phyloP scores from a whole-genome alignment of 352 stramenopile genomes.

The Pythium volutum region DNA sequence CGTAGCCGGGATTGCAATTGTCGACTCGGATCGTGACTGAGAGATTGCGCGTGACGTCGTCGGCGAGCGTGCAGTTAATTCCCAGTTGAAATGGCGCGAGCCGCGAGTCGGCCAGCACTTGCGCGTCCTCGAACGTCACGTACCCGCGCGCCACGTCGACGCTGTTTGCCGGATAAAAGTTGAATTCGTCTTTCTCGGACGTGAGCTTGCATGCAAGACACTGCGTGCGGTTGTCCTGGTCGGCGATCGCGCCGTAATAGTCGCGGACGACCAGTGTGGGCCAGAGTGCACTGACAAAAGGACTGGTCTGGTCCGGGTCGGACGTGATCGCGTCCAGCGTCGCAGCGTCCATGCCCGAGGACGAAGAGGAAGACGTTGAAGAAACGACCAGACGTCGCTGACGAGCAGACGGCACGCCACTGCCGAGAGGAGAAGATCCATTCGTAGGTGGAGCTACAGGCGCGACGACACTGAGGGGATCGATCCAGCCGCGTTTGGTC shows the following conservation, averaged over 20 bases:
- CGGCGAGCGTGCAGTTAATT: slow-evolving; percentile 43
- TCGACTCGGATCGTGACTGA: slow-evolving; percentile 45
- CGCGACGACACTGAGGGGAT: background rate
- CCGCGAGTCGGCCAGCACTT: slow-evolving; percentile 35
- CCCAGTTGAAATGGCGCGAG: slow-evolving; percentile 35
- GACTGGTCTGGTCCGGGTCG: slow-evolving; percentile 16
- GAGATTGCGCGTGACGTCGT: slow-evolving; percentile 19
- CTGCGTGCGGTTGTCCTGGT: slow-evolving; percentile 39
- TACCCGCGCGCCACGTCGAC: slow-evolving; percentile 37
- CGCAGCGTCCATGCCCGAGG: background rate
- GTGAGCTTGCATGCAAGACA: slow-evolving; percentile 26
- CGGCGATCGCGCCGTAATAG: slow-evolving; percentile 53
- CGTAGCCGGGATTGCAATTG: slow-evolving; percentile 53
- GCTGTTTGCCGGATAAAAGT: slow-evolving; percentile 36
- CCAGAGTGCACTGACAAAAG: slow-evolving; percentile 32
- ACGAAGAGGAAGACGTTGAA: slow-evolving; percentile 9
- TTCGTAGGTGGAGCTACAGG: background rate
- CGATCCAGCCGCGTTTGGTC: slow-evolving; percentile 15
- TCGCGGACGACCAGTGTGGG: slow-evolving; percentile 60
- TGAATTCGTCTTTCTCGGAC: slow-evolving; percentile 35
- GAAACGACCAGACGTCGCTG: background rate
- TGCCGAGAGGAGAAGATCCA: background rate
- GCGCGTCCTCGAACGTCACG: slow-evolving; percentile 42
- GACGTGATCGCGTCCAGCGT: background rate
- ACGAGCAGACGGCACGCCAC: background rate